Evolutionary conservation across 108 stramenopile species (phyloP), one percentile per base, ranked within the genome.

Genomic region (Cylindrotheca closterium): DNA sequence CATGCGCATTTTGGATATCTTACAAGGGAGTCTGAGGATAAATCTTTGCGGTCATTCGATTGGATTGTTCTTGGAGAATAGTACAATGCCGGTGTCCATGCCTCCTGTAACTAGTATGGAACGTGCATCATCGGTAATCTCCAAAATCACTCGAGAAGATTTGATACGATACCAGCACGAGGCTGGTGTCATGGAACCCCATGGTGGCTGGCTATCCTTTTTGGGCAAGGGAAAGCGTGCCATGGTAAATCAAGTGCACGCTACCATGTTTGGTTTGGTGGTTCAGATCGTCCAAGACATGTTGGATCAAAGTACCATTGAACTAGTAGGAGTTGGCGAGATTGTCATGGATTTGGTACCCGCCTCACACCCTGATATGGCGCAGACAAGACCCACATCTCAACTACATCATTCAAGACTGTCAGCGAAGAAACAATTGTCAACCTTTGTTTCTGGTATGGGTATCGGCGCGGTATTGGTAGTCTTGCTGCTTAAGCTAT

Each of bases 1-100:
- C 62, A 69, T 75, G 63, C 67, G 55, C 2, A 12, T 75, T 5
- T 18, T 52, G 37, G 37, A 42, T 42, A 15, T 42, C 10, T 15
- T 42, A 10, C 37, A 42, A 42, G 5, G 7, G 23, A 25, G 51
- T 18, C 51, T 21, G 7, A 5, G 21, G 12, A 18, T 25, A 8
- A 52, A 52, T 18, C 12, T 52, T 52, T 25, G 51, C 51, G 51
- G 37, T 7, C 37, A 42, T 15, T 42, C 37, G 10, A 7, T 42
- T 10, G 37, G 37, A 10, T 15, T 42, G 15, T 42, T 42, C 37
- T 15, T 42, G 10, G 15, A 15, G 10, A 42, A 42, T 15, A 42
- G 37, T 15, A 42, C 37, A 15, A 7, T 10, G 15, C 15, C 37
- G 7, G 15, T 15, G 7, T 7, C 10, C 7, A 10, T 42, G 37